Base-by-base conservation (phyloP, 208 protist genomes). In the Porcisia deanei region DNA sequence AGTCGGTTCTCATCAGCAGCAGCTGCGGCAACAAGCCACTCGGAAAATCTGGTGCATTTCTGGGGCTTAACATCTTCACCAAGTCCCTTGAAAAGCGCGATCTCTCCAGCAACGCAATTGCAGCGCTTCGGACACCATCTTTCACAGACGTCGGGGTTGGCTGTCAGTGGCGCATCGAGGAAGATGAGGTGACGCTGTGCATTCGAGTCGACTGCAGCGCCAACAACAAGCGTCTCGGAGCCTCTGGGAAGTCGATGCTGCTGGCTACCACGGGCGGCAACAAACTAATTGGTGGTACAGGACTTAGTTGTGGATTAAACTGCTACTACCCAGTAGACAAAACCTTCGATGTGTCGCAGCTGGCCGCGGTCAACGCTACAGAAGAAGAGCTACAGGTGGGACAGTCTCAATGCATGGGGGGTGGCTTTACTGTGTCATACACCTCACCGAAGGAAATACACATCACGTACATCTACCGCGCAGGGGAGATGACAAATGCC, bases 51-150 rank as follows among this genome's bases (percentile, higher is more conserved):
- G 85, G 87, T 61, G 85, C 85, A 0, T 91, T 89, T 68, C 41
- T 97, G 0, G 90, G 89, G 4, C 78, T 97, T 18, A 97, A 96
- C 80, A 34, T 97, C 39, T 97, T 92, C 75, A 85, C 73, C 41
- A 94, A 93, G 67, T 83, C 45, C 49, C 57, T 88, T 9, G 80
- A 85, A 1, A 81, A 80, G 54, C 79, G 83, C 1, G 60, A 85
- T 5, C 57, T 97, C 25, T 82, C 73, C 1, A 66, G 54, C 1
- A 64, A 65, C 2, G 82, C 79, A 6, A 76, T 80, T 1, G 82
- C 66, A 3, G 80, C 77, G 6, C 70, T 94, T 18, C 76, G 70
- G 8, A 71, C n/a, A 2, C 65, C 82, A 14, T 72, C 68, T 47
- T 88, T 91, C 71, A 74, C 66, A 16, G 81, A 81, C 12, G 64